Evolutionary conservation across 2,329 filamentous ascomycete species (phyloP).

Genomic region (Monosporascus sp.): DNA sequence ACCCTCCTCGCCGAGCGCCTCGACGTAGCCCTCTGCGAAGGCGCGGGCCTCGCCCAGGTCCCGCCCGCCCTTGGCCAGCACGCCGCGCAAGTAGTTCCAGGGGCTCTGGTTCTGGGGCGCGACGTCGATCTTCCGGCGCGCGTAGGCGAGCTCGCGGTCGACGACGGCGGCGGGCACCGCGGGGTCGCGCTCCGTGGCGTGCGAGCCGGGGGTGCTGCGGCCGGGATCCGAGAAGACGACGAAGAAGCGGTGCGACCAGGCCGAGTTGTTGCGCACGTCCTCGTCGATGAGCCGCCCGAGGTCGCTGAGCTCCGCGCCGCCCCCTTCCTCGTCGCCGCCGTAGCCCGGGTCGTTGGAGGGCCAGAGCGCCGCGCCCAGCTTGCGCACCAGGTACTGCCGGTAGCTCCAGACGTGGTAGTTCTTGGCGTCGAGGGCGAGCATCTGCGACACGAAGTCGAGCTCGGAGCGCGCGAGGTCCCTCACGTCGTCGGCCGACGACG

Average conservation of each 20-base stretch:
- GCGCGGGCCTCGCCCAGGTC: slow-evolving; percentile 38
- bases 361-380: slow-evolving; percentile 59
- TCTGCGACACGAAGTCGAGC: slow-evolving; percentile 67
- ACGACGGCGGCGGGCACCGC: slow-evolving; percentile 58
- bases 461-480: slow-evolving; percentile 61
- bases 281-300: slow-evolving; percentile 67
- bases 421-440: slow-evolving; percentile 83
- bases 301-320: slow-evolving; percentile 58
- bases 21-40: slow-evolving; percentile 49
- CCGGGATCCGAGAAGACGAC: slow-evolving; percentile 69
- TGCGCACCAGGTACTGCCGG: slow-evolving; percentile 64
- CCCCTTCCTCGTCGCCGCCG: slow-evolving; percentile 30
- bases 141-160: slow-evolving; percentile 70
- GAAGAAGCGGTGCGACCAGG: slow-evolving; percentile 96
- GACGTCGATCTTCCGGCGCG: slow-evolving; percentile 65
- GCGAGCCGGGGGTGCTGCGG: slow-evolving; percentile 39
- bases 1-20: slow-evolving; percentile 35
- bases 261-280: slow-evolving; percentile 93
- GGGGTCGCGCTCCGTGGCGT: slow-evolving; percentile 48
- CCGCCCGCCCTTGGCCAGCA: slow-evolving; percentile 62
- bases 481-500: slow-evolving; percentile 49
- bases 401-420: slow-evolving; percentile 99
- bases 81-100: slow-evolving; percentile 86
- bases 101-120: slow-evolving; percentile 92
- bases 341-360: slow-evolving; percentile 40